Evolutionary conservation across 2,329 filamentous ascomycete genomes (phyloP), one percentile per base, ranked within the genome.

Genomic region (Furcasterigmium furcatum): DNA sequence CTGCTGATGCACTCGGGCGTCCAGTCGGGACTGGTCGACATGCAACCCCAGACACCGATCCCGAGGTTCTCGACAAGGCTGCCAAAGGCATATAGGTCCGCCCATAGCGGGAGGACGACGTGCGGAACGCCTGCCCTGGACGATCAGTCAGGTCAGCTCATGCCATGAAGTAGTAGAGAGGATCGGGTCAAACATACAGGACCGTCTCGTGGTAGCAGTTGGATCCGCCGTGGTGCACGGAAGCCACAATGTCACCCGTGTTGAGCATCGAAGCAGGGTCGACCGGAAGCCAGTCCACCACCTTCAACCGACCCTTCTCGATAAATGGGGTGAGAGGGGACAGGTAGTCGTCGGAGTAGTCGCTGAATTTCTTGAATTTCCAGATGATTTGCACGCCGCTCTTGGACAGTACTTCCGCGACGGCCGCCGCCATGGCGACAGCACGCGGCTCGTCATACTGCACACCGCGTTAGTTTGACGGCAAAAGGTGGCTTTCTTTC

Each of bases 101-200:
- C 57, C 73, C 73, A 76, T 1, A 65, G 49, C 0, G 74, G 72
- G 2, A 77, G 58, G 6, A 76, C 50, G 6, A 76, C 52, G 34
- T 76, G 73, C 2, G 73, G 65, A 4, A 72, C 58, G 3, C 72
- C 72, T 9, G 64, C 60, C 5, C 72, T 72, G n/a, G n/a, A n/a
- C n/a, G n/a, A n/a, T n/a, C 21, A n/a, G n/a, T 6, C 32, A 25
- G 12, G 14, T 45, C 14, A 39, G 46, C 16, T 32, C 20, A 20
- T 29, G 27, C 16, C 5, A 20, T 14, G 13, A 27, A 35, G 18
- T 5, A n/a, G n/a, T n/a, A n/a, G n/a, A n/a, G n/a, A n/a, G n/a
- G n/a, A n/a, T n/a, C n/a, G n/a, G n/a, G 14, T 5, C 27, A 4
- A 32, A 59, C 64, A 54, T 56, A 72, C 71, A 56, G 58, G 43